These are phyloP conservation scores for Tilletia caries DNA, from an alignment of 1,284 basidiomycete genomes.

Conservation along the genomic window DNA sequence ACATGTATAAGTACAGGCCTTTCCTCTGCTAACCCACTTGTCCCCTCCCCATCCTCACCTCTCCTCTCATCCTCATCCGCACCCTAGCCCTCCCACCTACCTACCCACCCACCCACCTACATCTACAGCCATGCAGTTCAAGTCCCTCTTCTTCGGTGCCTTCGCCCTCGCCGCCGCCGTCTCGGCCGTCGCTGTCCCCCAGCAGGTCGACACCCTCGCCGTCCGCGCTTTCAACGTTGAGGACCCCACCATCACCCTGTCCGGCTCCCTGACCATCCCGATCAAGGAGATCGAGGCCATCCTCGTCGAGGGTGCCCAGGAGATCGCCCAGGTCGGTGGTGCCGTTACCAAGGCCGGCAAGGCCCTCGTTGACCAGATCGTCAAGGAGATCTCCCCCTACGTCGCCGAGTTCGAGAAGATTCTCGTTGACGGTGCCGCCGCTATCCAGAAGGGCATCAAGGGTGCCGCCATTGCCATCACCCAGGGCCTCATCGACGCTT, in stretches of 20 bases:
- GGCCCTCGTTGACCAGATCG: conserved; percentile 2
- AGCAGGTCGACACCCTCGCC: background rate
- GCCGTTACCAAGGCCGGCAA: conserved; percentile 13
- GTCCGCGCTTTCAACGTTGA: conserved; percentile 1
- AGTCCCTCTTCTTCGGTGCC: conserved; percentile 9
- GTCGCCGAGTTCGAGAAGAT: background rate
- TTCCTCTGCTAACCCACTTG: no score
- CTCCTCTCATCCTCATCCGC: no score
- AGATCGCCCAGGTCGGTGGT: conserved; percentile 14
- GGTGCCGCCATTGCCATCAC: conserved; percentile 1
- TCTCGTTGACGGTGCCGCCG: background rate
- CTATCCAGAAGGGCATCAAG: conserved; percentile 9
- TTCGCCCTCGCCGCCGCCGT: conserved; percentile 9
- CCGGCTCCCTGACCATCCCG: background rate
- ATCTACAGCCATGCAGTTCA: conserved; percentile 13
- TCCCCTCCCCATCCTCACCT: no score
- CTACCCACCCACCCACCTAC: background rate
- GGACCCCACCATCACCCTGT: conserved; percentile 7
- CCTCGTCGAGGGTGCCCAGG: conserved; percentile 9
- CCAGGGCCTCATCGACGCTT: conserved; percentile 9
- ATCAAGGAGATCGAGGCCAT: conserved; percentile 11
- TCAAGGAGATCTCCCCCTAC: conserved; percentile 11
- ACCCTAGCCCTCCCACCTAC: no score
- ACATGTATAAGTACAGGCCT: no score
- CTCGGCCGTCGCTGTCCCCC: conserved; percentile 6